phyloP scores from a whole-genome alignment of 805 yeast genomes.

The Suhomyces sp. region DNA sequence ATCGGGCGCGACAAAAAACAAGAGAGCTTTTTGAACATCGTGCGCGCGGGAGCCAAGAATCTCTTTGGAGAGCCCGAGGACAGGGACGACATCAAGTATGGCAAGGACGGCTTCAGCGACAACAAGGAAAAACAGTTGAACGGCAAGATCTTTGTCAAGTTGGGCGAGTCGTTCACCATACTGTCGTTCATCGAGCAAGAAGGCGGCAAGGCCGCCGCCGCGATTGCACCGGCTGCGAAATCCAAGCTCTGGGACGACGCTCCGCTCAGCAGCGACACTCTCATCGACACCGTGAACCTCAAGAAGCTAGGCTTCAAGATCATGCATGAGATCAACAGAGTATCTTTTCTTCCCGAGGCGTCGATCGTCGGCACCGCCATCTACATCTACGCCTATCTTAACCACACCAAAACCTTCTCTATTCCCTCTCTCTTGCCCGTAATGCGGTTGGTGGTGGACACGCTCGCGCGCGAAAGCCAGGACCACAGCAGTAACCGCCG shows the following conservation, averaged over 20 bases:
- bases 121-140: slow-evolving; percentile 24
- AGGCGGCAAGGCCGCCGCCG: slow-evolving; percentile 1
- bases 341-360: slow-evolving; percentile 51
- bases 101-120: slow-evolving; percentile 26
- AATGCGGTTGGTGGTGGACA: slow-evolving; percentile 22
- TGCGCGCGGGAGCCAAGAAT: slow-evolving; percentile 33
- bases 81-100: slow-evolving; percentile 7
- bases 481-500: slow-evolving; percentile 20
- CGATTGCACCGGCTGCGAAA: neutral
- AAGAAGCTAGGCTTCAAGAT: slow-evolving; percentile 54
- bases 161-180: slow-evolving; percentile 32
- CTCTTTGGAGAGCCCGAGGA: slow-evolving; percentile 17
- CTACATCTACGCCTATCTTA: slow-evolving; percentile 32
- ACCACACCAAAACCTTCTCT: slow-evolving; percentile 12
- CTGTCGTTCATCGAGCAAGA: slow-evolving; percentile 23
- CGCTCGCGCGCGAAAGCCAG: slow-evolving; percentile 20
- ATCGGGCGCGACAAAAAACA: slow-evolving; percentile 55
- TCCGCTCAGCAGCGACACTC: neutral
- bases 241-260: neutral
- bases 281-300: slow-evolving; percentile 23
- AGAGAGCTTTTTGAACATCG: slow-evolving; percentile 44
- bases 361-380: slow-evolving; percentile 46
- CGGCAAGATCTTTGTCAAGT: slow-evolving; percentile 36
- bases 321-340: slow-evolving; percentile 50
- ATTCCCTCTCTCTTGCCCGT: slow-evolving; percentile 28